phyloP scores from a whole-genome alignment of 768 basidiomycete genomes.

The Leccinum longicurvipes region DNA sequence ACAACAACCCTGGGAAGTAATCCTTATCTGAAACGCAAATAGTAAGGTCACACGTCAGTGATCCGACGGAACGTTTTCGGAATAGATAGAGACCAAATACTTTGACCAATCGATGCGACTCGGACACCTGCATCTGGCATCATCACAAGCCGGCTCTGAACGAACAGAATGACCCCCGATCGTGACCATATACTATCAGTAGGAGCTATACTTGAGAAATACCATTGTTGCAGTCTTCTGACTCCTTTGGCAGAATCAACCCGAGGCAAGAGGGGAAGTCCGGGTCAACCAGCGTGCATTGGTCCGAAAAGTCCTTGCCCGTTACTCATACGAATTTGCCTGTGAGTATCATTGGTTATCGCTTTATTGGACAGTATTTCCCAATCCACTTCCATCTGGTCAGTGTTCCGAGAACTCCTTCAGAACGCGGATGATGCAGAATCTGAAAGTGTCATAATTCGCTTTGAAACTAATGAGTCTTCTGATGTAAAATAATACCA shows the following conservation, averaged over 20 bases:
- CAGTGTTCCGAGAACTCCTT: constrained; percentile 44
- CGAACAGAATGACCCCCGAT: too few relatives aligned
- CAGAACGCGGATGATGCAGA: constrained; percentile 27
- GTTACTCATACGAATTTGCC: constrained; percentile 93
- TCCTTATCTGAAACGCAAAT: too few relatives aligned
- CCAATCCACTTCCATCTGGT: constrained; percentile 37
- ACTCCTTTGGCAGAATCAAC: constrained; percentile 52
- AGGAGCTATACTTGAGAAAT: background rate
- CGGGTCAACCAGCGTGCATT: constrained; percentile 90
- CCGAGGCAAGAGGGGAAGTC: constrained; percentile 63
- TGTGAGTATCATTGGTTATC: constrained; percentile 29
- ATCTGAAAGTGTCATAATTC: constrained; percentile 68
- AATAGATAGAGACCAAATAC: too few relatives aligned
- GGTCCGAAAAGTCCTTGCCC: constrained; percentile 91
- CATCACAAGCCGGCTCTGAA: too few relatives aligned
- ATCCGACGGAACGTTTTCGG: too few relatives aligned
- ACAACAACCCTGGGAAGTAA: too few relatives aligned
- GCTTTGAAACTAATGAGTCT: constrained; percentile 55
- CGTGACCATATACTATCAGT: too few relatives aligned
- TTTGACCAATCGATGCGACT: too few relatives aligned
- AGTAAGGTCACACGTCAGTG: too few relatives aligned
- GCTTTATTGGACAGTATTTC: constrained; percentile 32
- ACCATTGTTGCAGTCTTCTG: background rate
- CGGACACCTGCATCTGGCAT: too few relatives aligned
- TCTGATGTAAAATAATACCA: constrained; percentile 24